phyloP scores from a whole-genome alignment of 179 eudicot genomes.

The Silene vulgaris region DNA sequence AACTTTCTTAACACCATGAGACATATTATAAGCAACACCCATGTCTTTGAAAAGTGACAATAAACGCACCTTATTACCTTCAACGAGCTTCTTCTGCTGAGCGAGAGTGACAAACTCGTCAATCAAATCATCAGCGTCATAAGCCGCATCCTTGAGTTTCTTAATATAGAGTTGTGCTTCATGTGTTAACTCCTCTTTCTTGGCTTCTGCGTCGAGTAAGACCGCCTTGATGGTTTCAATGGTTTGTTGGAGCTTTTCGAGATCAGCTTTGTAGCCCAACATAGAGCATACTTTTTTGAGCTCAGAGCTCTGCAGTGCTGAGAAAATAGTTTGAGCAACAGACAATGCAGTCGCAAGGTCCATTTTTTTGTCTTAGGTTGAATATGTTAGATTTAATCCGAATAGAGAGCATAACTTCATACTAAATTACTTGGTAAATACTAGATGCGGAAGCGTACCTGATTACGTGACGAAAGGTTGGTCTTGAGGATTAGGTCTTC shows the following conservation, averaged over 20 bases:
- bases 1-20: constrained; percentile 17
- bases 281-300: not conserved
- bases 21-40: constrained; percentile 6
- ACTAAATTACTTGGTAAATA: too few relatives aligned
- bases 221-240: not conserved
- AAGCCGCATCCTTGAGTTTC: constrained; percentile 12
- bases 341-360: not conserved
- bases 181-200: not conserved
- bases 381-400: too few relatives aligned
- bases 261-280: not conserved
- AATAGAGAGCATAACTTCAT: too few relatives aligned
- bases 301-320: not conserved
- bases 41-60: constrained; percentile 18
- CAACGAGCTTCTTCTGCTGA: not conserved
- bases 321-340: constrained; percentile 1
- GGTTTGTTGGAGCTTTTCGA: not conserved
- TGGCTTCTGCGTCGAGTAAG: constrained; percentile 14
- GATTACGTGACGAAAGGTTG: too few relatives aligned
- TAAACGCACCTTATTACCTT: not conserved
- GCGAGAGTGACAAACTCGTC: not conserved
- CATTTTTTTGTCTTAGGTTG: not conserved
- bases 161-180: not conserved
- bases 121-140: constrained; percentile 4
- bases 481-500: too few relatives aligned
- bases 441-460: too few relatives aligned